A percentile compares a stretch with the other conserved stretches of the same genome.
These are phyloP conservation scores for Tausonia pullulans DNA, from an alignment of 1,284 basidiomycete species.

Conservation along the genomic window DNA sequence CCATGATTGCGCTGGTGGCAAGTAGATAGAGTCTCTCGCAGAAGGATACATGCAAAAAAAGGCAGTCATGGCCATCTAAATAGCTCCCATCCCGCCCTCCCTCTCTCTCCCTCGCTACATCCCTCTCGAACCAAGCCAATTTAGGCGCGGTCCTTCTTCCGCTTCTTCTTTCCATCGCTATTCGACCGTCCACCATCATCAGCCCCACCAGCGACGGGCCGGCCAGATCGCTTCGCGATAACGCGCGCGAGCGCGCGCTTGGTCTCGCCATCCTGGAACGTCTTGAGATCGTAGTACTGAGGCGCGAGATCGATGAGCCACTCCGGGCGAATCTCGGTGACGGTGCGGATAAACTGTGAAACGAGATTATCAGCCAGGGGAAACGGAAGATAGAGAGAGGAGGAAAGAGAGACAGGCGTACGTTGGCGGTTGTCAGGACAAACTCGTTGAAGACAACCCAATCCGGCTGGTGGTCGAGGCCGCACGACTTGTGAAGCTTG, in stretches of 20 bases:
- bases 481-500: constrained; percentile 85
- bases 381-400: not conserved
- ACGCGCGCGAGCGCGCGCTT: constrained; percentile 53
- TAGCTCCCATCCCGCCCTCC: not conserved
- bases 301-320: constrained; percentile 81
- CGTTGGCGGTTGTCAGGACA: constrained; percentile 69
- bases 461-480: constrained; percentile 83
- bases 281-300: constrained; percentile 61
- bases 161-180: constrained; percentile 3
- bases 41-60: not conserved
- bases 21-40: too few species aligned
- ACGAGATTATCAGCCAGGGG: not conserved
- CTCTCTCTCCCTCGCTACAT: too few species aligned
- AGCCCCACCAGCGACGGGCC: not conserved
- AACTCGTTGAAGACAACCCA: constrained; percentile 99
- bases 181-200: not conserved
- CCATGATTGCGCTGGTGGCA: too few species aligned
- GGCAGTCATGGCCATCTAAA: not conserved
- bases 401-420: constrained; percentile 20
- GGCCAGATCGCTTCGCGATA: constrained; percentile 31
- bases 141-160: constrained; percentile 2
- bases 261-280: constrained; percentile 60
- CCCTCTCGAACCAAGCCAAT: not conserved
- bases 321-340: constrained; percentile 77
- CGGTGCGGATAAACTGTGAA: constrained; percentile 75